Conservation (phyloP, 129 eudicot genomes). For the Heracleum sosnowskyi region DNA sequence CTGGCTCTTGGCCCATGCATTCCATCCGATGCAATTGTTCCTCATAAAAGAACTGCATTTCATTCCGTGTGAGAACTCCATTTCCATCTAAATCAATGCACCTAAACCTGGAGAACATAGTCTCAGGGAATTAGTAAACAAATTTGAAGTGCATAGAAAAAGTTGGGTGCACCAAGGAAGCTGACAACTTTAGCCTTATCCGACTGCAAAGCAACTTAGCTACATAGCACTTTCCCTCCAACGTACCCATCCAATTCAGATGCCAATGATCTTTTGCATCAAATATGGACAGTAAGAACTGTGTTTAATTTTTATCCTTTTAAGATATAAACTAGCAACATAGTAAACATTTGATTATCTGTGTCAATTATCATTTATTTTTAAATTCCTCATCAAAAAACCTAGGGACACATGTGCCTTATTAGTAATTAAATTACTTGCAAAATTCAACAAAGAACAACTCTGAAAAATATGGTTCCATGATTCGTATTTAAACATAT, state of each 20-base stretch:
- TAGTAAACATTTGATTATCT: no score
- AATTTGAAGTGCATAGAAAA: background rate
- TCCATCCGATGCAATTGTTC: conserved; percentile 65
- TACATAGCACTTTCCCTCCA: no score
- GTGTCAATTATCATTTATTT: background rate
- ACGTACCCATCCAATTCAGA: background rate
- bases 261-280: background rate
- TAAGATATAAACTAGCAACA: background rate
- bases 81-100: conserved; percentile 65
- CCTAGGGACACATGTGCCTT: background rate
- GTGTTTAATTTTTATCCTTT: background rate
- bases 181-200: background rate
- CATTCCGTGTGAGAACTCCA: conserved; percentile 47
- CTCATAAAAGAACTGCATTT: conserved; percentile 53
- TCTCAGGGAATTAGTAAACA: background rate
- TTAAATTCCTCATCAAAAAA: no score
- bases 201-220: background rate
- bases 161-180: background rate
- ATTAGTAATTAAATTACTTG: background rate
- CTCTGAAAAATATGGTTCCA: no score
- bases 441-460: background rate
- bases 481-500: background rate
- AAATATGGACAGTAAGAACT: background rate
- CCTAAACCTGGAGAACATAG: conserved; percentile 33
- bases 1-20: conserved; percentile 65